Evolutionary conservation across 495 filamentous ascomycete genomes (phyloP), one percentile per base, ranked within the genome.

Genomic region (Aspergillus diversus): DNA sequence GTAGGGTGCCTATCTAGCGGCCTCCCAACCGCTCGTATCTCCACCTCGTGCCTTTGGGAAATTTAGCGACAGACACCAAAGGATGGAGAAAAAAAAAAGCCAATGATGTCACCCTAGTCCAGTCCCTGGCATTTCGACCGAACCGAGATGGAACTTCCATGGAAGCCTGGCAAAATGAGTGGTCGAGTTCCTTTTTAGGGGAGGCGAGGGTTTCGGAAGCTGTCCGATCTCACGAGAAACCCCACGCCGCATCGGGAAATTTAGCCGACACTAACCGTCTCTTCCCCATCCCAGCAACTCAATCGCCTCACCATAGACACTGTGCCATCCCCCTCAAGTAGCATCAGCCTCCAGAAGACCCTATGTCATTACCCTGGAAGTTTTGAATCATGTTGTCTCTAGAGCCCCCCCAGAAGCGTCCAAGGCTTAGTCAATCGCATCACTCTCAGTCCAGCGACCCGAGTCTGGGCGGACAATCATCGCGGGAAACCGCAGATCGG

Each of bases 401-500:
- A 15, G 59, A 63, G 35, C 63, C 56, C 27, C 63, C 66, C 7
- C 60, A 51, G 52, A 68, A 68, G 31, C 66, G 66, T 4, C 63
- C 54, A 34, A 63, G 66, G 33, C 58, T 64, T 33, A 33, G n/a
- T 49, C 31, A 16, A 43, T 32, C 47, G 4, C 49, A 65, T 27
- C 21, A 51, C 27, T 49, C 48, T 15, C 56, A 50, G 21, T 31
- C 48, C 35, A 16, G 58, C 27, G 5, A 32, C 33, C 33, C 12
- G 32, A 33, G 32, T 15, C 39, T 48, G 15, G 12, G 35, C 5
- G 47, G 11, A 43, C 39, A 43, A 43, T 16, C 27, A 27, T 35
- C 43, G 34, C 37, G 8, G 6, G 5, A 39, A 48, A 46, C 39
- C n/a, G 33, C 27, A 8, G 11, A 33, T 21, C 34, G 27, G 17